Base-by-base conservation (phyloP, 768 basidiomycete genomes). In the Mycena chlorophos region DNA sequence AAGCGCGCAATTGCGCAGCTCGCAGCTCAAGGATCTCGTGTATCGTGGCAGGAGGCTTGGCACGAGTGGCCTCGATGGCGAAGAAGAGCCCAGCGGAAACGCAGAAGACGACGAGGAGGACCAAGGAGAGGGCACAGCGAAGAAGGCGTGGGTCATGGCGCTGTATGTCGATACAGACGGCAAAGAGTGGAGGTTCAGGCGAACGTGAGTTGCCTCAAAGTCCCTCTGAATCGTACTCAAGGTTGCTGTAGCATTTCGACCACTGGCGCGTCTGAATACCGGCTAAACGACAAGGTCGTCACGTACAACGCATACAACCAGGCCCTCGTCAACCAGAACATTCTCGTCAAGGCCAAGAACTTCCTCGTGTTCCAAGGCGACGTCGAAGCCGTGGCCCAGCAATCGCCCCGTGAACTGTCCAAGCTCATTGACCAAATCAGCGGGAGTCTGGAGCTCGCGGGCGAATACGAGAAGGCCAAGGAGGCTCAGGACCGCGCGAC, bases 321-420 rank as follows among this genome's bases (percentile, higher is more conserved):
- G 4, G 89, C 91, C 13, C 87, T 99, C 23, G 80, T 89, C 53
- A 76, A 80, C 5, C 94, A 97, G 66, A 97, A 98, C 66, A 92
- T 99, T 66, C 89, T 98, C 45, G 94, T 98, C 66, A 98, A 97
- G 73, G 97, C 97, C 13, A 98, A 98, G 77, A 98, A 98, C 75
- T 99, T 98, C 66, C 87, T 98, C 50, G 97, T 98, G 12, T 98
- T 99, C 75, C 97, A 99, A 68, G 97, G 97, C 49, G 97, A 98
- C 67, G 97, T 99, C 28, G 97, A 99, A 73, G 92, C 94, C 2
- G 92, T 99, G 29, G 97, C 97, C 0, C 91, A 91, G 2, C 97
- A 99, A 63, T 94, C 91, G 1, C 84, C 97, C 16, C 86, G 87
- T 55, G 94, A 96, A 63, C 84, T 98, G 20, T 81, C 95, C 0